Evolutionary conservation across 2,329 filamentous ascomycete genomes (phyloP).

Genomic region (Aspergillus sp.): DNA sequence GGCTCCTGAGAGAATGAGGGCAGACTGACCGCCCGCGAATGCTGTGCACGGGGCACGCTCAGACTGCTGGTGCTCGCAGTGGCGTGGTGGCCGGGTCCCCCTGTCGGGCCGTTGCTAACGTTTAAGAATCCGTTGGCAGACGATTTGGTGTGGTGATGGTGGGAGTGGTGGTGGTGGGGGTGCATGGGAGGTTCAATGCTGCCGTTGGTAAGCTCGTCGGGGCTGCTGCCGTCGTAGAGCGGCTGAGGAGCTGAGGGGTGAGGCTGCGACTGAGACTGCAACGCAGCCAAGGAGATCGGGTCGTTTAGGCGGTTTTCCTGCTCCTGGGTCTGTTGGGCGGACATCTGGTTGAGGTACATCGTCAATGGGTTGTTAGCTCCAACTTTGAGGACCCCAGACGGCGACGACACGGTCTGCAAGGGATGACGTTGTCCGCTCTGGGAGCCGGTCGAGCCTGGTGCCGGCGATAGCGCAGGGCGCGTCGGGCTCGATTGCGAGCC

Average conservation of each 20-base stretch:
- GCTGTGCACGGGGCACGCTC: conserved; percentile 48
- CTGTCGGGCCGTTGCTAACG: conserved; percentile 47
- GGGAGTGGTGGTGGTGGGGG: too few relatives aligned
- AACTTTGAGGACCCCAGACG: conserved; percentile 68
- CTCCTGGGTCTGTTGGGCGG: conserved; percentile 53
- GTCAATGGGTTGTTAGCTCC: conserved; percentile 80
- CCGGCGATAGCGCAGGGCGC: conserved; percentile 45
- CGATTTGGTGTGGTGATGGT: too few relatives aligned
- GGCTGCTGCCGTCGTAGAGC: conserved; percentile 67
- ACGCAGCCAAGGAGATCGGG: conserved; percentile 32
- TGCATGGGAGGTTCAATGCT: conserved; percentile 35
- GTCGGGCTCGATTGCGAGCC: conserved; percentile 56
- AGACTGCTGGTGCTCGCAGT: conserved; percentile 52
- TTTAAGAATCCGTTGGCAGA: conserved; percentile 56
- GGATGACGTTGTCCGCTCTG: conserved; percentile 53
- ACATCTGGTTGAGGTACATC: conserved; percentile 80
- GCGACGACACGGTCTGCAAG: conserved; percentile 47
- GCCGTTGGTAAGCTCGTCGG: conserved; percentile 52
- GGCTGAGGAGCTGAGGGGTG: conserved; percentile 61
- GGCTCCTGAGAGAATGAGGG: conserved; percentile 60
- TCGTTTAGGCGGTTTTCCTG: conserved; percentile 47
- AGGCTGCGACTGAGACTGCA: conserved; percentile 58
- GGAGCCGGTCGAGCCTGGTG: conserved; percentile 46
- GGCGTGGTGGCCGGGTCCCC: conserved; percentile 69
- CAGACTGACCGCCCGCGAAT: conserved; percentile 80